Base-by-base conservation (phyloP, 495 filamentous ascomycete genomes). In the Tuber umbilicatum region DNA sequence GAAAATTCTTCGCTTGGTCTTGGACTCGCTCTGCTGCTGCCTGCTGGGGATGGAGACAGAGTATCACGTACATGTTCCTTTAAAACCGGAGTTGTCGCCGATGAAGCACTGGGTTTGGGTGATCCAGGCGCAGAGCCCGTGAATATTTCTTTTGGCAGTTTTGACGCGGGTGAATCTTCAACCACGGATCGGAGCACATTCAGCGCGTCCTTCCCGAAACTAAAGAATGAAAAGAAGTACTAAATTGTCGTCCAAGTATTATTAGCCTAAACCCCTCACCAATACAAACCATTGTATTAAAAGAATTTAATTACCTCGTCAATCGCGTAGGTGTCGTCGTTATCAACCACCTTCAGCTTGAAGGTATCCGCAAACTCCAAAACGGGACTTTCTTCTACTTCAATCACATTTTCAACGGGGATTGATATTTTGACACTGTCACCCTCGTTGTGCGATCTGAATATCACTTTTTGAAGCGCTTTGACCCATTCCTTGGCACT, bases 401-500 rank as follows among this genome's bases (percentile, higher is more conserved):
- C 94, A 73, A 98, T 91, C 23, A 98, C 87, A 79, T 94, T 97
- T 68, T 90, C 88, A 31, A 96, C 90, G 10, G 94, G 94, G 27
- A 98, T 86, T 3, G 91, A 94, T 31, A 99, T 94, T 85, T 99
- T 99, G 82, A 99, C 92, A 81, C 94, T 97, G 79, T 97, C 94
- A 12, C 95, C 94, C 70, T 97, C 96, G 80, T 99, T 99, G 83
- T 94, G 93, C 0, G 94, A 94, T 70, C 94, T 88, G 80, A 98
- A 98, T 67, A 99, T 97, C 73, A 97, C 93, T 73, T 94, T 91
- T 78, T 97, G 95, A 37, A 99, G 85, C 55, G 92, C 88, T 83
- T 95, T 96, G 60, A 98, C 94, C 95, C 95, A 99, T 86, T 98
- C 96, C 81, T 94, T 97, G 9, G 95, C 95, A 83, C 91, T 97